Conservation (phyloP, 129 eudicot genomes). For the Centella asiatica region DNA sequence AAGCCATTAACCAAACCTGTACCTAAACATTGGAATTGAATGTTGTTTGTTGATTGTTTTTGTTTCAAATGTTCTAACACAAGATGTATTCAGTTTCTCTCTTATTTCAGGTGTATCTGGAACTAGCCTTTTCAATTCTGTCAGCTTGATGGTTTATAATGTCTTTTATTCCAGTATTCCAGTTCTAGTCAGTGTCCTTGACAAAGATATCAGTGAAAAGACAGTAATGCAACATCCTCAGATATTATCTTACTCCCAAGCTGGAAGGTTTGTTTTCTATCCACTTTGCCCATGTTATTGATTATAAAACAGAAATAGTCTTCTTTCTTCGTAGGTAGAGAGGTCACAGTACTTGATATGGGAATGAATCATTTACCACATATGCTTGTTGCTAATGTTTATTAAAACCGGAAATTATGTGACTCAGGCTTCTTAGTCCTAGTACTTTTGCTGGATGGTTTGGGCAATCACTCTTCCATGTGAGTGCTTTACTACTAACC, state of each 20-base stretch:
- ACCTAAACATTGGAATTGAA: background rate
- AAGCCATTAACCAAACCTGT: too few relatives aligned
- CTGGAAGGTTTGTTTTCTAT: conserved; percentile 60
- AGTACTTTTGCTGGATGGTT: conserved; percentile 99
- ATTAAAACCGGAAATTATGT: conserved; percentile 12
- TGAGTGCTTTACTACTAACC: conserved; percentile 26
- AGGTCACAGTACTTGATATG: background rate
- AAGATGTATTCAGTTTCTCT: conserved; percentile 63
- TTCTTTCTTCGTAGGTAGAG: background rate
- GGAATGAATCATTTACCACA: background rate
- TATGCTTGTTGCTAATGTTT: conserved; percentile 9
- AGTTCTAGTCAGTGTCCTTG: conserved; percentile 87
- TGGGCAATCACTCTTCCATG: conserved; percentile 95
- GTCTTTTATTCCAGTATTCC: conserved; percentile 96
- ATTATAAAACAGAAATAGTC: background rate
- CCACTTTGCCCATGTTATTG: background rate
- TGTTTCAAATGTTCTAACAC: conserved; percentile 21
- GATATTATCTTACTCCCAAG: conserved; percentile 89
- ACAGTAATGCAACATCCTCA: conserved; percentile 99
- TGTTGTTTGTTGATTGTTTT: conserved; percentile 2
- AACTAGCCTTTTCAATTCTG: conserved; percentile 97
- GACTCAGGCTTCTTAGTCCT: conserved; percentile 85
- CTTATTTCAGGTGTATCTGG: conserved; percentile 94
- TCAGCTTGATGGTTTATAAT: conserved; percentile 97
- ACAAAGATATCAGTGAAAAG: conserved; percentile 87